Percentiles rank a stretch among this genome's conserved stretches.
These are phyloP conservation scores for Mrakia hoshinonis DNA, from an alignment of 768 basidiomycete genomes.

Conservation along the genomic window DNA sequence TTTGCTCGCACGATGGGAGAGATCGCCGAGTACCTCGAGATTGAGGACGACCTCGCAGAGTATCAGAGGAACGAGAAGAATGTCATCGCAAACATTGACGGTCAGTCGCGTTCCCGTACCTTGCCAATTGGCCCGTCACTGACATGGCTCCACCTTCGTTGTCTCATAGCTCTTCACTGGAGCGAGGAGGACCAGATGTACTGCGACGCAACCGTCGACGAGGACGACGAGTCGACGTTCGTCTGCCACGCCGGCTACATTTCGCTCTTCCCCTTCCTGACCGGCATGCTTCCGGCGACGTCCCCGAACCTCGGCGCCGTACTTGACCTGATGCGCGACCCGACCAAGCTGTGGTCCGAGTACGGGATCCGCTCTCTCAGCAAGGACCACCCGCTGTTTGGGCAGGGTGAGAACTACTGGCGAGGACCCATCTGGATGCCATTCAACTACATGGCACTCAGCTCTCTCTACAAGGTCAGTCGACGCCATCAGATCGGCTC, in stretches of 20 bases:
- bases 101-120: constrained; percentile 42
- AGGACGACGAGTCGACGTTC: constrained; percentile 83
- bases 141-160: background rate
- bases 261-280: constrained; percentile 84
- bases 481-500: background rate
- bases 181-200: constrained; percentile 82
- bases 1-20: constrained; percentile 88
- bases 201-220: constrained; percentile 76
- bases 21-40: constrained; percentile 64
- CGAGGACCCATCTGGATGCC: constrained; percentile 93
- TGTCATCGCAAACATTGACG: constrained; percentile 75
- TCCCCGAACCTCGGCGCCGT: constrained; percentile 76
- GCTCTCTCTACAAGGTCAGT: constrained; percentile 63
- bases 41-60: constrained; percentile 63
- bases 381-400: constrained; percentile 79
- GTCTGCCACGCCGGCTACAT: constrained; percentile 89
- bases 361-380: constrained; percentile 84
- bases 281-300: constrained; percentile 63
- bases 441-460: constrained; percentile 87
- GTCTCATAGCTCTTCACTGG: constrained; percentile 74
- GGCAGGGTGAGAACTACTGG: constrained; percentile 93
- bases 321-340: constrained; percentile 68
- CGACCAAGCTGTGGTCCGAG: constrained; percentile 80
- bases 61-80: constrained; percentile 70
- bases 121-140: background rate